Evolutionary conservation across 306 rosid species (phyloP).

Genomic region (Ochetophila trinervis): DNA sequence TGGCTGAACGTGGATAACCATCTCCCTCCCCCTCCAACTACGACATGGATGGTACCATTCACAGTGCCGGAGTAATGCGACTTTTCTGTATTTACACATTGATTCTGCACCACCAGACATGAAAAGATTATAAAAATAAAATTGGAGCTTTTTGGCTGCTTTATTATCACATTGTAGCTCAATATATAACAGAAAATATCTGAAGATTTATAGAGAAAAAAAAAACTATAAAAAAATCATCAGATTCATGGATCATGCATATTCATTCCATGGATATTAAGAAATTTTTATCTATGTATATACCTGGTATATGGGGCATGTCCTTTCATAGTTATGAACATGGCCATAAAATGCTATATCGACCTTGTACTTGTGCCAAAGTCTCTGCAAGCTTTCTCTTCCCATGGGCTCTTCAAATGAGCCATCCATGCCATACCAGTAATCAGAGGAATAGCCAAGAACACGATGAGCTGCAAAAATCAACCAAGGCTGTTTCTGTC

Average conservation of each 20-base stretch:
- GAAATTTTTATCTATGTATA: not conserved
- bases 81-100: conserved; percentile 54
- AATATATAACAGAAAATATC: too few species aligned
- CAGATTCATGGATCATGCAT: too few species aligned
- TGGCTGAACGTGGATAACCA: conserved; percentile 54
- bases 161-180: too few species aligned
- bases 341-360: conserved; percentile 88
- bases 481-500: conserved; percentile 85
- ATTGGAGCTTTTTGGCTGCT: not conserved
- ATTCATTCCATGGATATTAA: too few species aligned
- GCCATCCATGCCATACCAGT: conserved; percentile 41
- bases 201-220: too few species aligned
- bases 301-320: conserved; percentile 91
- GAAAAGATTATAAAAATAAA: not conserved
- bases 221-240: too few species aligned
- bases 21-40: conserved; percentile 74
- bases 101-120: conserved; percentile 25
- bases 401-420: conserved; percentile 89
- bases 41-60: conserved; percentile 76
- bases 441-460: conserved; percentile 74
- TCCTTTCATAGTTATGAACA: conserved; percentile 81
- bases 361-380: conserved; percentile 87
- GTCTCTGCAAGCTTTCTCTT: conserved; percentile 76
- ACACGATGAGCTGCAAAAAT: conserved; percentile 85
- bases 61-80: conserved; percentile 51